Percentiles rank a stretch among this genome's conserved stretches.
Conservation (phyloP, 1,139 yeast genomes). For the Diutina pseudorugosa region DNA sequence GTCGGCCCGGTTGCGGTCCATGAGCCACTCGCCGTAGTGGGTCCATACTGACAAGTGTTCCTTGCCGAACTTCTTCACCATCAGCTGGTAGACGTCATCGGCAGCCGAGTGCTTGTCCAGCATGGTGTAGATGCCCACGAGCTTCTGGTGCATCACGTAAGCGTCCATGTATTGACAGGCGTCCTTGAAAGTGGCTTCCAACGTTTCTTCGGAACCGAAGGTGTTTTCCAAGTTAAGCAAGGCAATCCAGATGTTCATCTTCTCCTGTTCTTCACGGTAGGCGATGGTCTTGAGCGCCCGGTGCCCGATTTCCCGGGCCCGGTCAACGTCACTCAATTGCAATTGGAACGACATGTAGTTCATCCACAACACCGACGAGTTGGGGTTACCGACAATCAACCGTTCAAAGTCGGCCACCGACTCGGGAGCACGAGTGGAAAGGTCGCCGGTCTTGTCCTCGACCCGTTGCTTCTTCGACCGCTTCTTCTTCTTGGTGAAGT, state of each 20-base stretch:
- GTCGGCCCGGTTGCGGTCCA: conserved; percentile 44
- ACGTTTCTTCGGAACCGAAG: conserved; percentile 76
- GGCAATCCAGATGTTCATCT: conserved; percentile 93
- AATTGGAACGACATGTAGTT: conserved; percentile 96
- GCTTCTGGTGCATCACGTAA: conserved; percentile 63
- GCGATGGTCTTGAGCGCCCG: conserved; percentile 85
- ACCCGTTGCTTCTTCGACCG: conserved; percentile 33
- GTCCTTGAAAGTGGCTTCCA: conserved; percentile 70
- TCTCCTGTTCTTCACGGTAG: conserved; percentile 88
- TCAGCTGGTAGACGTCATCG: conserved; percentile 48
- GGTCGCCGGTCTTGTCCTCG: conserved; percentile 78
- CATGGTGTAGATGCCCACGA: conserved; percentile 62
- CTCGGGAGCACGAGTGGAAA: conserved; percentile 79
- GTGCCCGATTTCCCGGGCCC: conserved; percentile 86
- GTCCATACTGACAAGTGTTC: conserved; percentile 59
- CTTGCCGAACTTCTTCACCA: conserved; percentile 76
- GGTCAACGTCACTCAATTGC: conserved; percentile 85
- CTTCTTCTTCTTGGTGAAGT: conserved; percentile 33
- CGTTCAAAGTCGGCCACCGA: conserved; percentile 88
- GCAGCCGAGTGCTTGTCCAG: conserved; percentile 66
- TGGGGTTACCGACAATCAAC: conserved; percentile 80
- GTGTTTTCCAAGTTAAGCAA: conserved; percentile 85
- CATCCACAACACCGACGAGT: conserved; percentile 93
- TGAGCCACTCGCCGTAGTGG: conserved; percentile 60
- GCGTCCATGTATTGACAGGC: conserved; percentile 91